phyloP scores from a whole-genome alignment of 177 flowering plant genomes.

The Viscum album region DNA sequence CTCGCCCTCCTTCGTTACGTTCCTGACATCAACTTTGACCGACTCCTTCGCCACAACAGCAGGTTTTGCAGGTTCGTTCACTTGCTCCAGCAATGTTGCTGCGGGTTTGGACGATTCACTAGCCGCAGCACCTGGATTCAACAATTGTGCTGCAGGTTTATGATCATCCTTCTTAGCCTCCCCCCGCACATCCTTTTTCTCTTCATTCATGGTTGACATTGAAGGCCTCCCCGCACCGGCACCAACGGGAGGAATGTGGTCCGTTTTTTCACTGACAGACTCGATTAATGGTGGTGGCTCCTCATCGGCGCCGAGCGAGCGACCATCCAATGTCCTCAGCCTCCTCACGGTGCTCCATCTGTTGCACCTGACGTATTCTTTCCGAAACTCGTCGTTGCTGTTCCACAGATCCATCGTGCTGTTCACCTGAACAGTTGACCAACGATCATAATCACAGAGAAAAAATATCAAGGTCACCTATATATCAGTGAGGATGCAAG shows the following conservation, averaged over 20 bases:
- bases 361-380: constrained; percentile 50
- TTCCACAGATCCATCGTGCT: constrained; percentile 59
- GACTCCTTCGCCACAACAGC: constrained; percentile 15
- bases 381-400: constrained; percentile 53
- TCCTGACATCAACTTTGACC: constrained; percentile 23
- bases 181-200: constrained; percentile 14
- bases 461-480: constrained; percentile 5
- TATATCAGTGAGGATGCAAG: constrained; percentile 6
- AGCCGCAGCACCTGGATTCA: constrained; percentile 20
- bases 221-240: constrained; percentile 13
- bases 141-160: constrained; percentile 18
- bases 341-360: constrained; percentile 54
- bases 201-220: constrained; percentile 21
- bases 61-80: constrained; percentile 21
- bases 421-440: constrained; percentile 47
- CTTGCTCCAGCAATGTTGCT: too few relatives aligned
- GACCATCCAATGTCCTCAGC: constrained; percentile 67
- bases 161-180: constrained; percentile 15
- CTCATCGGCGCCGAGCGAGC: constrained; percentile 71
- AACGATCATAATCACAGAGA: too few relatives aligned
- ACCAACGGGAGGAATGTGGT: constrained; percentile 9
- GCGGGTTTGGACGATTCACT: too few relatives aligned
- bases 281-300: constrained; percentile 35
- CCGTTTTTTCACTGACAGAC: constrained; percentile 21
- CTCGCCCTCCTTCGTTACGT: constrained; percentile 21